Evolutionary conservation across 2,329 filamentous ascomycete genomes (phyloP).

Genomic region (Aspergillus quadricinctus): DNA sequence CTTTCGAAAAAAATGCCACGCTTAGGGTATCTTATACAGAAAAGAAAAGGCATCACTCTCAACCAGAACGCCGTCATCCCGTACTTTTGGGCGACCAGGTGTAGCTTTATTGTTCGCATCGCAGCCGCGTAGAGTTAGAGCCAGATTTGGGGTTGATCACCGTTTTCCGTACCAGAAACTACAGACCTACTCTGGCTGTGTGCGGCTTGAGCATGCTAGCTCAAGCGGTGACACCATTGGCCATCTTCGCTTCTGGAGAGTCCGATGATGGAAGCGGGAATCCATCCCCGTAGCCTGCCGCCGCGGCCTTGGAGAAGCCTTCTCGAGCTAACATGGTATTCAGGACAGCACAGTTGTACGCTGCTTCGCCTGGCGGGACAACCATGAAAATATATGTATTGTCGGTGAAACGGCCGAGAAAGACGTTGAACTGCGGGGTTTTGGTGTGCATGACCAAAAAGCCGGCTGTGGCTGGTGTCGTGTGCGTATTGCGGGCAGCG

Average conservation of each 20-base stretch:
- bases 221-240: constrained; percentile 4
- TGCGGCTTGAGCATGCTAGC: not conserved
- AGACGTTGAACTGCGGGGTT: constrained; percentile 74
- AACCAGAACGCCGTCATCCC: constrained; percentile 5
- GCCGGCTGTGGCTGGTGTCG: constrained; percentile 39
- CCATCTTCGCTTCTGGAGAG: constrained; percentile 17
- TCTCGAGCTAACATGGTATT: constrained; percentile 84
- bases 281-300: constrained; percentile 39
- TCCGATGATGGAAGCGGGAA: constrained; percentile 38
- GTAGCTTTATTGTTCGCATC: not conserved
- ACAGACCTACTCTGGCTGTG: not conserved
- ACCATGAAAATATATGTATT: constrained; percentile 96
- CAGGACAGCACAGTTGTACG: constrained; percentile 84
- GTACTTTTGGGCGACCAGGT: not conserved
- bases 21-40: not conserved
- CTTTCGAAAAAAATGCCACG: not conserved
- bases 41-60: not conserved
- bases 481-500: constrained; percentile 43
- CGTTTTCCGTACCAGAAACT: not conserved
- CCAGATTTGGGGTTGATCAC: not conserved
- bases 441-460: constrained; percentile 48
- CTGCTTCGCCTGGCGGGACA: constrained; percentile 82
- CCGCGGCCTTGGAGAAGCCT: constrained; percentile 66
- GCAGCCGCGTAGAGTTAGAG: too few relatives aligned
- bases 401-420: constrained; percentile 91